Evolutionary conservation across 306 rosid genomes (phyloP).

Genomic region (Prunus salicina): DNA sequence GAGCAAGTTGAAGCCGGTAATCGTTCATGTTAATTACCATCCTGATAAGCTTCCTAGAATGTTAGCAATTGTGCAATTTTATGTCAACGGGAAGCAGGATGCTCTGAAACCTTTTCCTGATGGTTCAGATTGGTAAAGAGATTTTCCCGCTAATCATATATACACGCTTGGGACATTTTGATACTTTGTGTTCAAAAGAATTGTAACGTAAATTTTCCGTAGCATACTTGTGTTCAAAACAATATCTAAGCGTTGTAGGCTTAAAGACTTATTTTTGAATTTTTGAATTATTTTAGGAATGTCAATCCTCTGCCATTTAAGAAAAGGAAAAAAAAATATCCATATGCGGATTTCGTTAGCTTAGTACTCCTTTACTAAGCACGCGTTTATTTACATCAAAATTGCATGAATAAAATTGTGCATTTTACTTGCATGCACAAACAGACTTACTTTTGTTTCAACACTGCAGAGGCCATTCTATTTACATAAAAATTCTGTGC

Average conservation of each 20-base stretch:
- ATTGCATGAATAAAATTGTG: background rate
- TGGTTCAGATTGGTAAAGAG: slow-evolving; percentile 58
- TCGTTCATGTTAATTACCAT: slow-evolving; percentile 83
- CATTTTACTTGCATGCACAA: background rate
- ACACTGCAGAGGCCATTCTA: background rate
- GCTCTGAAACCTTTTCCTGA: slow-evolving; percentile 80
- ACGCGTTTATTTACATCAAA: too few relatives aligned
- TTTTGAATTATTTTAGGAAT: background rate
- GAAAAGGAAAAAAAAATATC: background rate
- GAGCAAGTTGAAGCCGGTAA: slow-evolving; percentile 73
- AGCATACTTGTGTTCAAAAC: background rate
- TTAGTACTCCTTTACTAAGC: too few relatives aligned
- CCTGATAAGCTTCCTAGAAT: slow-evolving; percentile 79
- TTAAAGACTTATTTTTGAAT: background rate
- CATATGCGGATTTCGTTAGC: background rate
- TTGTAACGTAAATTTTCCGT: background rate
- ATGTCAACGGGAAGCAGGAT: slow-evolving; percentile 62
- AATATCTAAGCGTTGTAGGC: background rate
- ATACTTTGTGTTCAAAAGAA: slow-evolving; percentile 17
- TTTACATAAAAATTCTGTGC: too few relatives aligned
- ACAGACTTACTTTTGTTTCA: background rate
- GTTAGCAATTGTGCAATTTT: slow-evolving; percentile 79
- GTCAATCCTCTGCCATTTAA: background rate
- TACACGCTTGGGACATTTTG: slow-evolving; percentile 4
- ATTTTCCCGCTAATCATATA: slow-evolving; percentile 10